phyloP scores from a whole-genome alignment of 345 rosid species.

The Brassica nigra region DNA sequence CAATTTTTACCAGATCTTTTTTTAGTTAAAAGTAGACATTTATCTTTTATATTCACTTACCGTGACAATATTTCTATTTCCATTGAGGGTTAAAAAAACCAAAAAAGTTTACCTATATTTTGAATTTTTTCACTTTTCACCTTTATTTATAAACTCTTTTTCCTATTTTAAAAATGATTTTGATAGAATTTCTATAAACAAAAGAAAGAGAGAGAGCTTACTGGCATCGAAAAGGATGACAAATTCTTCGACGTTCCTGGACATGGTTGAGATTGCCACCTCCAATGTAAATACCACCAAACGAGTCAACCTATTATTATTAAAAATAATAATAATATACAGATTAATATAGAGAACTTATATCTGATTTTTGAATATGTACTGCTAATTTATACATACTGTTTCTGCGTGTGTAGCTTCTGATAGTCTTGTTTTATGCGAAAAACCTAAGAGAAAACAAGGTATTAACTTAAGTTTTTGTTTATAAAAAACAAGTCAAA shows the following conservation, averaged over 20 bases:
- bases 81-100: neutral
- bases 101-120: conserved; percentile 5
- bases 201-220: conserved; percentile 44
- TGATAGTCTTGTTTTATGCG: conserved; percentile 91
- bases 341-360: neutral
- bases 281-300: conserved; percentile 89
- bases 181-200: neutral
- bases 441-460: conserved; percentile 60
- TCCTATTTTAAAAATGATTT: neutral
- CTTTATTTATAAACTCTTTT: conserved; percentile 14
- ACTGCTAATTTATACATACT: conserved; percentile 48
- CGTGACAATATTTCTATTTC: conserved; percentile 1
- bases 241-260: conserved; percentile 72
- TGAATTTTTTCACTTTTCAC: neutral
- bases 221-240: conserved; percentile 95
- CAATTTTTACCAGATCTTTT: neutral
- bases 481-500: neutral
- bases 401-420: conserved; percentile 78
- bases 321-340: neutral
- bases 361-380: neutral
- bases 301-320: conserved; percentile 61
- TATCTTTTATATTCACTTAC: conserved; percentile 18
- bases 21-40: neutral
- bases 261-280: conserved; percentile 87
- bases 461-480: neutral